phyloP scores from a whole-genome alignment of 805 yeast genomes.

The Barnettozyma salicaria region DNA sequence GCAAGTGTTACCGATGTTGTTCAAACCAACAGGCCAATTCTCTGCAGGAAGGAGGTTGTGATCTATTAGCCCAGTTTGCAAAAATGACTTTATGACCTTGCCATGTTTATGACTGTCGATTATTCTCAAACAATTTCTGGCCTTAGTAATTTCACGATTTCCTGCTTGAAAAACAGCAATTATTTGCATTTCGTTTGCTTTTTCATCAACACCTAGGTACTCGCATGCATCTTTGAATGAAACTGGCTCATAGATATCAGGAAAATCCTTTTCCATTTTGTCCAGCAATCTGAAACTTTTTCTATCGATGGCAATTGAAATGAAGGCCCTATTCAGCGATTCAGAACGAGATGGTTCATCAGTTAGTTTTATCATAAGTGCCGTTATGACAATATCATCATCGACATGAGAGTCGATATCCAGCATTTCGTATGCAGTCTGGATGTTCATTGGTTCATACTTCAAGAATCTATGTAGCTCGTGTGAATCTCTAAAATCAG shows the following conservation, averaged over 20 bases:
- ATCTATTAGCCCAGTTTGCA: constrained; percentile 59
- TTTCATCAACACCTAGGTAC: constrained; percentile 41
- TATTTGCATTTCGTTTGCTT: constrained; percentile 52
- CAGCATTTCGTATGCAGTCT: constrained; percentile 46
- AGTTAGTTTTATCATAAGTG: constrained; percentile 57
- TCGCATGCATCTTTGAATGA: constrained; percentile 39
- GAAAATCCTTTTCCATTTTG: constrained; percentile 38
- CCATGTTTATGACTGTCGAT: constrained; percentile 54
- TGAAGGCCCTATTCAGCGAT: constrained; percentile 46
- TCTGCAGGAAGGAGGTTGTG: constrained; percentile 52
- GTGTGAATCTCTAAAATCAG: constrained; percentile 33
- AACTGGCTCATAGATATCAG: constrained; percentile 26
- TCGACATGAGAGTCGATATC: constrained; percentile 48
- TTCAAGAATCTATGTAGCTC: constrained; percentile 33
- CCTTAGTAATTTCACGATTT: constrained; percentile 43
- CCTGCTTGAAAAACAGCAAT: constrained; percentile 48
- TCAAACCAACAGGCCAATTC: constrained; percentile 85
- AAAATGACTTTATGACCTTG: constrained; percentile 46
- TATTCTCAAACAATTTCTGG: constrained; percentile 51
- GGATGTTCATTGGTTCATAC: constrained; percentile 42
- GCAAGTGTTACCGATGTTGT: constrained; percentile 94
- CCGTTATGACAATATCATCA: constrained; percentile 70
- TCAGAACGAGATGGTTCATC: constrained; percentile 44
- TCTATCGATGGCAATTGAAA: constrained; percentile 54
- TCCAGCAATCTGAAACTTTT: constrained; percentile 53